Evolutionary conservation across 495 filamentous ascomycete genomes (phyloP).

Genomic region (Mytilinidion resinicola): DNA sequence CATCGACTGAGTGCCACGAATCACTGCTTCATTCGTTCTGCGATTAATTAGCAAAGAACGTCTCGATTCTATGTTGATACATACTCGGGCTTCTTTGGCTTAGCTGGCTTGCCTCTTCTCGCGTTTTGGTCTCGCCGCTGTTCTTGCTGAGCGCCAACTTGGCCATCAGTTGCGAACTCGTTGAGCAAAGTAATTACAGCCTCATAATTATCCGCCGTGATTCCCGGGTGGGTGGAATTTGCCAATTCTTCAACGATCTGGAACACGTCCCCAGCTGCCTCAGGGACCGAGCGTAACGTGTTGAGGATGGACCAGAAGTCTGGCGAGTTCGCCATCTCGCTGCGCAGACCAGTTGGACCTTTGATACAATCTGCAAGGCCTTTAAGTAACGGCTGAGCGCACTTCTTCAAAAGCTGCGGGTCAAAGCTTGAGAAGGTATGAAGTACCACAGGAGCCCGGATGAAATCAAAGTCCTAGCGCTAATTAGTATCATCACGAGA

Average conservation of each 20-base stretch:
- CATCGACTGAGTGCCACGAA: constrained; percentile 73
- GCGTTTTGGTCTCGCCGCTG: constrained; percentile 62
- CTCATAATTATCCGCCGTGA: constrained; percentile 95
- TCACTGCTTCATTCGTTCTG: constrained; percentile 68
- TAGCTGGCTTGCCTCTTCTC: constrained; percentile 46
- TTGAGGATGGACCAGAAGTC: constrained; percentile 95
- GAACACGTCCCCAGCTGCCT: constrained; percentile 72
- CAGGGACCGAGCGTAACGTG: constrained; percentile 58
- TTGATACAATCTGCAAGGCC: constrained; percentile 75
- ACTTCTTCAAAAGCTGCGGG: constrained; percentile 65
- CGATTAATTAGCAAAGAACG: constrained; percentile 30
- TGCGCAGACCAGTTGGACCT: constrained; percentile 67
- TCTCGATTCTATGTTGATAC: constrained; percentile 6
- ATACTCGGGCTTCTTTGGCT: constrained; percentile 34
- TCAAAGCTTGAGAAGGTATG: constrained; percentile 87
- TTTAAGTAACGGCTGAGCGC: constrained; percentile 65
- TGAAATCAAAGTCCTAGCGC: constrained; percentile 68
- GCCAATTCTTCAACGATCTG: constrained; percentile 70
- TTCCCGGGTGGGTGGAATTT: constrained; percentile 57
- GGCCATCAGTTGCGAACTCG: constrained; percentile 80
- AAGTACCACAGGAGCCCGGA: constrained; percentile 85
- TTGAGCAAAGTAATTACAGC: constrained; percentile 75
- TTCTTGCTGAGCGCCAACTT: constrained; percentile 70
- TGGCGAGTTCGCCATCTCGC: constrained; percentile 88
- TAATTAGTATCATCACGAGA: background rate